A percentile compares a stretch with the other conserved stretches of the same genome.
Conservation (phyloP, 176 grass and related monocot genomes). For the Melocanna baccifera region DNA sequence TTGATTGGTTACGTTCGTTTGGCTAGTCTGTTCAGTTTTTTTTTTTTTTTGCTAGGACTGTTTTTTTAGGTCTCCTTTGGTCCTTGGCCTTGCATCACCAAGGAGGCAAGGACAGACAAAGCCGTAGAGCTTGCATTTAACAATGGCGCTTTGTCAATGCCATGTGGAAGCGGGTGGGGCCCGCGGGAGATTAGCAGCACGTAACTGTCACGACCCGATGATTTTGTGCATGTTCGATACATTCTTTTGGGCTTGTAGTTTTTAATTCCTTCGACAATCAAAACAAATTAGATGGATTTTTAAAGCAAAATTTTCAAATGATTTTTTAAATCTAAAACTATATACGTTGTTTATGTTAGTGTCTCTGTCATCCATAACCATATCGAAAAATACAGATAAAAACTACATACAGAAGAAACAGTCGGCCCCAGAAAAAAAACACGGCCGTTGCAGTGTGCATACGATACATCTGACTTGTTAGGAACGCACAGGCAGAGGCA, state of each 20-base stretch:
- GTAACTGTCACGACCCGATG: constrained; percentile 33
- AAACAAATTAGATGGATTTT: too few species aligned
- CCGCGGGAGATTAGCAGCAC: constrained; percentile 23
- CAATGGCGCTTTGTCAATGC: constrained; percentile 34
- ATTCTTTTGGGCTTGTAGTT: too few species aligned
- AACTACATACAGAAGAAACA: too few species aligned
- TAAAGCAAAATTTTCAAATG: too few species aligned
- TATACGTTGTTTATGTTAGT: too few species aligned
- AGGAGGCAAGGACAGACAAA: constrained; percentile 30
- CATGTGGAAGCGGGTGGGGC: background rate
- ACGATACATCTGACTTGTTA: constrained; percentile 30
- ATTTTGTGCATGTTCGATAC: constrained; percentile 31
- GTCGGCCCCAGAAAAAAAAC: too few species aligned
- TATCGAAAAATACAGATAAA: too few species aligned
- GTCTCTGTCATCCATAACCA: too few species aligned
- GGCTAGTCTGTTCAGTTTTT: background rate
- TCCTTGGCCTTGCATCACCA: background rate
- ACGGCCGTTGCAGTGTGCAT: too few species aligned
- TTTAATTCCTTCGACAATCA: too few species aligned
- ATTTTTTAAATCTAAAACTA: too few species aligned
- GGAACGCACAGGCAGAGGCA: background rate
- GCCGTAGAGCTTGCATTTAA: constrained; percentile 31
- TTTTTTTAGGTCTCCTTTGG: background rate
- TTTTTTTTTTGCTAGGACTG: background rate
- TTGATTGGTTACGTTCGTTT: background rate